phyloP scores from a whole-genome alignment of 1,284 basidiomycete genomes.

The Sutorius eximius region DNA sequence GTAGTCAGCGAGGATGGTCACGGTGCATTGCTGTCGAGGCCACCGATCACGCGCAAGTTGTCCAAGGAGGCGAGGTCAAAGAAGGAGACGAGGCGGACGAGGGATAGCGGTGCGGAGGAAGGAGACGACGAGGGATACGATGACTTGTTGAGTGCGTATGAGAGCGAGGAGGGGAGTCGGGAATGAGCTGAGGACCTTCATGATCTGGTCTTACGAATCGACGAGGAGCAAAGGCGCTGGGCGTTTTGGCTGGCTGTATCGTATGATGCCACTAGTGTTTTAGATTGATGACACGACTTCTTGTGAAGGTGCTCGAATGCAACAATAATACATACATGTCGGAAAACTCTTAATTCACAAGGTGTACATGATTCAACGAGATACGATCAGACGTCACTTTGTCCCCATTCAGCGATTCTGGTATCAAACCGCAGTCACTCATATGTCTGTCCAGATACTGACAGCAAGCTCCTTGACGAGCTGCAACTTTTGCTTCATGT shows the following conservation, averaged over 20 bases:
- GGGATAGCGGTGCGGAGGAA: constrained; percentile 66
- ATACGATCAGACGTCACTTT: neutral
- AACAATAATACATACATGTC: neutral
- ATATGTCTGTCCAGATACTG: constrained; percentile 28
- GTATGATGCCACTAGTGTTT: neutral
- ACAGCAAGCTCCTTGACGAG: constrained; percentile 27
- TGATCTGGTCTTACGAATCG: neutral
- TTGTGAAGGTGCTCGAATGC: neutral
- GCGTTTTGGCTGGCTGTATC: neutral
- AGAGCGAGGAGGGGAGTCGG: constrained; percentile 58
- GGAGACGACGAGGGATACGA: constrained; percentile 79
- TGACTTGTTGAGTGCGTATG: constrained; percentile 73
- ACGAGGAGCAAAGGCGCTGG: neutral
- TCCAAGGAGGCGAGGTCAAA: constrained; percentile 46
- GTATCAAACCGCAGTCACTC: neutral
- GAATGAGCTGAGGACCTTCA: constrained; percentile 17
- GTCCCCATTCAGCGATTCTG: neutral
- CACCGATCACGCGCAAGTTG: constrained; percentile 44
- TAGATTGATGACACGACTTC: neutral
- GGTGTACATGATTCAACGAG: neutral
- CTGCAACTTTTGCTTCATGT: constrained; percentile 27
- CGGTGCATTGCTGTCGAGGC: constrained; percentile 27
- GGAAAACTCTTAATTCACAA: neutral
- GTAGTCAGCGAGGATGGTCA: neutral
- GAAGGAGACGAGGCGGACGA: constrained; percentile 42